These are phyloP conservation scores for Lyophyllum shimeji DNA, from an alignment of 768 basidiomycete genomes.

Conservation along the genomic window DNA sequence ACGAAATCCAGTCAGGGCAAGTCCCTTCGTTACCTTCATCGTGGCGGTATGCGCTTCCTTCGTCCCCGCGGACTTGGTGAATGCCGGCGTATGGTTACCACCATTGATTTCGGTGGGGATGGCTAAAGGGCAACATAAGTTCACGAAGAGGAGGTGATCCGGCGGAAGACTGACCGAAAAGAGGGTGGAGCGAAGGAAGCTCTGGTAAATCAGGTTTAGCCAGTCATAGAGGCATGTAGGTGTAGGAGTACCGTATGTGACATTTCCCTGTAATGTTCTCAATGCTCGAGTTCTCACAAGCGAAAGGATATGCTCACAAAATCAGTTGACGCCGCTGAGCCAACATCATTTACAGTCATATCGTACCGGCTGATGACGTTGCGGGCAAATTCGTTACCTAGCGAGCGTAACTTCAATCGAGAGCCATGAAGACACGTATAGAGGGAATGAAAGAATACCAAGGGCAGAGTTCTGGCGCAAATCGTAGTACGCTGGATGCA, in stretches of 20 bases:
- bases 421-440: neutral
- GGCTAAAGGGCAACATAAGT: constrained; percentile 37
- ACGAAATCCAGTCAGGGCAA: constrained; percentile 63
- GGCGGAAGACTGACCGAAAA: constrained; percentile 44
- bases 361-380: constrained; percentile 46
- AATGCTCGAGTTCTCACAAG: constrained; percentile 7
- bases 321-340: constrained; percentile 67
- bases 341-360: constrained; percentile 27
- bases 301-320: constrained; percentile 52
- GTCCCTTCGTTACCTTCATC: constrained; percentile 55
- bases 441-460: constrained; percentile 32
- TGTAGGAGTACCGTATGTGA: constrained; percentile 57
- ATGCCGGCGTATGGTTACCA: constrained; percentile 75
- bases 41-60: constrained; percentile 62
- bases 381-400: constrained; percentile 56
- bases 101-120: constrained; percentile 72
- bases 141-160: neutral
- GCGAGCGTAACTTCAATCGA: neutral
- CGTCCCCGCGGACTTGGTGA: constrained; percentile 58
- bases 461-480: constrained; percentile 58
- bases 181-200: constrained; percentile 63
- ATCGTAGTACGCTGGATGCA: constrained; percentile 48
- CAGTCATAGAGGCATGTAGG: neutral
- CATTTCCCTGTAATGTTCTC: constrained; percentile 56
- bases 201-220: constrained; percentile 32